Evolutionary conservation across 306 rosid genomes (phyloP), one percentile per base, ranked within the genome.

Genomic region (Rosa multiflora): DNA sequence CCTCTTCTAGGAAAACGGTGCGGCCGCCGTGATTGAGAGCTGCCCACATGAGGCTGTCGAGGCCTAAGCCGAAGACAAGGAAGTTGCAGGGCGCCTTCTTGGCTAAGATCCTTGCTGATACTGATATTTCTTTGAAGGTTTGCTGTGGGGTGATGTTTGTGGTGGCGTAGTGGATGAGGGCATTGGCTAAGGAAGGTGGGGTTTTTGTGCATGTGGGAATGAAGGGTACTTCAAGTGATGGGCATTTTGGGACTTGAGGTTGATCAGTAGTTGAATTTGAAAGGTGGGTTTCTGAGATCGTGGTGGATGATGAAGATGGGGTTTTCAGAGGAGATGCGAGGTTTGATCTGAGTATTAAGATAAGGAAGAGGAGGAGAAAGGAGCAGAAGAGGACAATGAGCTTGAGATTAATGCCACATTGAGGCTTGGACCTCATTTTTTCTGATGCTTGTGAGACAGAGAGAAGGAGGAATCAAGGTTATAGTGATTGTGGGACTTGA

Each of bases 21-120:
- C 98, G 86, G 42, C 99, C 97, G 0, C 97, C 99, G 32, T 88
- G 86, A 93, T 95, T 95, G 72, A 95, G 92, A 10, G 91, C 76
- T 0, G 95, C 80, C 99, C 98, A 95, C 98, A 95, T 92, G 40
- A 95, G 88, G 83, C 97, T 95, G 85, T 95, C 99, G 21, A 86
- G 89, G 63, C 99, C 99, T 2, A 95, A 84, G 53, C 99, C 99
- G 20, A 90, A 95, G 1, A 95, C 97, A 10, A 93, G 82, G 83
- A 93, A 95, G 82, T 92, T 93, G 89, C 99, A 91, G 4, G 99
- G 98, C 1, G 99, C 87, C 68, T 88, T 93, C 75, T 48, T 88
- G 40, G 85, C 82, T 0, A 95, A 88, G 67, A 92, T 73, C 18
- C 75, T 80, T 8, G 92, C 83, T 5, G 99, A 91, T 5, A 95